Conservation (phyloP, 1,284 basidiomycete species). For the Tranzscheliella williamsii region DNA sequence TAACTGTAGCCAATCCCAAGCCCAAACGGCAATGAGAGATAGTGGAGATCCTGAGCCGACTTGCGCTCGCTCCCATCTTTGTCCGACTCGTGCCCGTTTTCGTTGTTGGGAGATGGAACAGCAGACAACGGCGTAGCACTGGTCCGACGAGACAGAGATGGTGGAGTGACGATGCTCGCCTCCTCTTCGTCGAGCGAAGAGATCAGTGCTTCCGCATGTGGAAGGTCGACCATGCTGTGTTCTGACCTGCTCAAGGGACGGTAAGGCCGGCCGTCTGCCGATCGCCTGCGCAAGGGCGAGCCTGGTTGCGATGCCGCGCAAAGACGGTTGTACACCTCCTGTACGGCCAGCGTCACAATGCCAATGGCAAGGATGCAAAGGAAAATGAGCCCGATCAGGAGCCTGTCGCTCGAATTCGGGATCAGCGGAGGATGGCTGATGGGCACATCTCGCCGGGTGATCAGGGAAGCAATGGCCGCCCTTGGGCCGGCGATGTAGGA, state of each 20-base stretch:
- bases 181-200: slow-evolving; percentile 36
- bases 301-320: slow-evolving; percentile 7
- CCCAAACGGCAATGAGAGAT: slow-evolving; percentile 31
- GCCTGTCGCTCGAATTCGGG: slow-evolving; percentile 34
- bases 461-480: slow-evolving; percentile 17
- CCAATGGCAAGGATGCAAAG: slow-evolving; percentile 34
- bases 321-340: slow-evolving; percentile 19
- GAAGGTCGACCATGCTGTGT: slow-evolving; percentile 7
- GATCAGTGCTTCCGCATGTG: slow-evolving; percentile 1
- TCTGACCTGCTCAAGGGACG: slow-evolving; percentile 16
- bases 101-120: slow-evolving; percentile 8
- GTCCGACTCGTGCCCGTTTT: slow-evolving; percentile 12
- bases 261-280: slow-evolving; percentile 10
- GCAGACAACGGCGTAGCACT: slow-evolving; percentile 18
- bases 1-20: slow-evolving; percentile 41
- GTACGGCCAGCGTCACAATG: slow-evolving; percentile 18
- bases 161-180: slow-evolving; percentile 32
- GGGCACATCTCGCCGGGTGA: slow-evolving; percentile 18
- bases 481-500: slow-evolving; percentile 10
- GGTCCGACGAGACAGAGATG: slow-evolving; percentile 24
- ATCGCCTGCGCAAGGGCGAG: slow-evolving; percentile 23
- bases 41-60: slow-evolving; percentile 19
- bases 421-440: slow-evolving; percentile 33
- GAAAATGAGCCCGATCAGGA: slow-evolving; percentile 30
- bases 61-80: slow-evolving; percentile 19